Base-by-base conservation (phyloP, 139 green algal genomes). In the Gonium pectorale region DNA sequence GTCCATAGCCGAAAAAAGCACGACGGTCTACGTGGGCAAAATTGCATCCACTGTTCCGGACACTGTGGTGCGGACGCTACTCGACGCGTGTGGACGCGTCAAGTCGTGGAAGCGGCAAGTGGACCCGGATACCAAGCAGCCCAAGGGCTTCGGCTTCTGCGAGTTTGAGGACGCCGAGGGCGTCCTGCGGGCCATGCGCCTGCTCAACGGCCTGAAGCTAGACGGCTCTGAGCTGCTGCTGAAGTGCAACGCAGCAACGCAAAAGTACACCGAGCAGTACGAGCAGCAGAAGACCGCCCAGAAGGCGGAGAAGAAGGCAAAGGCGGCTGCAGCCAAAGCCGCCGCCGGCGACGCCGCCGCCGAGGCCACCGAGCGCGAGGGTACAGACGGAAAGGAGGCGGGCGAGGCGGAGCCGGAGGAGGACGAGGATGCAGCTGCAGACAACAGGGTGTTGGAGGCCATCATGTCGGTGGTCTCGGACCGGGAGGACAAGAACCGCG, bases 61-160 rank as follows among this genome's bases (percentile, higher is more conserved):
- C 19, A 29, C 74, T 1, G 73, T 95, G 1, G 86, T 99, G 1
- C 49, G 62, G 37, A 83, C 82, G 41, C 84, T 98, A 64, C 90
- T 99, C 52, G 93, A 97, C 67, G 93, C 93, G 24, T 98, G 97
- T 84, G 96, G 97, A 0, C 38, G 80, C 2, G 52, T 98, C 17
- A 93, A 93, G 67, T 94, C 88, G 22, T 99, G 96, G 97, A 98
- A 98, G 88, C 92, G 94, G 0, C 89, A 94, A 22, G 62, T 92
- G 80, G 96, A 98, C 69, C 92, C 95, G 2, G 91, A 93, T 7
- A 98, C 88, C 0, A 88, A 93, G 38, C 69, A 86, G 52, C 86
- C 86, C 46, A 99, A 98, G 80, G 94, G 94, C 17, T 99, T 99
- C 91, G 96, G 96, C 31, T 99, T 99, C 67, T 96, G 91, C 67